Percentiles rank a stretch among this genome's conserved stretches.
phyloP scores from a whole-genome alignment of 805 yeast species.

The Metschnikowia koreensis region DNA sequence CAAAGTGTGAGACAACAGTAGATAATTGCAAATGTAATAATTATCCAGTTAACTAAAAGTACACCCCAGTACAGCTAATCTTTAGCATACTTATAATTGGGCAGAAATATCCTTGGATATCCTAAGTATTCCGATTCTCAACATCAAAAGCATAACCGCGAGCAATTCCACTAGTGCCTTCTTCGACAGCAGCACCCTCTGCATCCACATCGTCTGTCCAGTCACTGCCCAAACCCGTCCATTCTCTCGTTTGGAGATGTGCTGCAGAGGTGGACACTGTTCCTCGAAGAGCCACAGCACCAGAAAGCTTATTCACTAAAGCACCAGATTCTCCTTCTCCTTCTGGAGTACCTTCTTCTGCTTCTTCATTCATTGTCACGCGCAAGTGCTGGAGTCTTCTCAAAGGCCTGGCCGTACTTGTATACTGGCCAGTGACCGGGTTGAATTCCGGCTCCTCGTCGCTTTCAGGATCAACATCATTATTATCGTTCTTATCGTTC shows the following conservation, averaged over 20 bases:
- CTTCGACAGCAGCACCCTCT: constrained; percentile 78
- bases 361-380: constrained; percentile 42
- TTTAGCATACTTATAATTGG: too few relatives aligned
- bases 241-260: constrained; percentile 64
- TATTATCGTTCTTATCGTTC: constrained; percentile 14
- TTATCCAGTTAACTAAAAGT: too few relatives aligned
- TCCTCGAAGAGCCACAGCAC: constrained; percentile 61
- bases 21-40: too few relatives aligned
- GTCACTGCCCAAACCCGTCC: constrained; percentile 94
- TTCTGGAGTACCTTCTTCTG: constrained; percentile 6
- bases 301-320: constrained; percentile 56
- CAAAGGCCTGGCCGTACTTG: constrained; percentile 71
- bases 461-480: constrained; percentile 19
- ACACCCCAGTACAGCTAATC: too few relatives aligned
- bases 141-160: constrained; percentile 64
- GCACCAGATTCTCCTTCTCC: constrained; percentile 29
- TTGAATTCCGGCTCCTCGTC: constrained; percentile 76
- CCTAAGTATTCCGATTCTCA: background rate
- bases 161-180: constrained; percentile 86
- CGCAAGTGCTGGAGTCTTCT: constrained; percentile 64
- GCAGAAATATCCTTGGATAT: too few relatives aligned
- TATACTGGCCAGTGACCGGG: constrained; percentile 79
- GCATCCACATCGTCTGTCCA: constrained; percentile 38
- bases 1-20: too few relatives aligned
- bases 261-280: constrained; percentile 89